Evolutionary conservation across 108 stramenopile genomes (phyloP).

Genomic region (Pseudonitzschia delicatissima): DNA sequence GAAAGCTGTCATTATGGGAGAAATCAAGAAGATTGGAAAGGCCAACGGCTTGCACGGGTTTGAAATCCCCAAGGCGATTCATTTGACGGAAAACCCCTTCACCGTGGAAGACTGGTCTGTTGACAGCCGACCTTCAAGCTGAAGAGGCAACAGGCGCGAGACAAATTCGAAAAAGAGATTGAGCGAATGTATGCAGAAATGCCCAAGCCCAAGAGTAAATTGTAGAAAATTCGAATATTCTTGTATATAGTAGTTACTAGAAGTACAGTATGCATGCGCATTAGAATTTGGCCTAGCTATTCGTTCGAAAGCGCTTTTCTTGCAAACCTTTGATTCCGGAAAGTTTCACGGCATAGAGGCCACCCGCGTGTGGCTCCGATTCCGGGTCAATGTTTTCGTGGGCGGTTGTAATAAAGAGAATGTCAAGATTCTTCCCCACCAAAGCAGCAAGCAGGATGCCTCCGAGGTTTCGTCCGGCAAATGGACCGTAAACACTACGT

Average conservation of each 20-base stretch:
- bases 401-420: slow-evolving; percentile 46
- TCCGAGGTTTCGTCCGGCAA: slow-evolving; percentile 42
- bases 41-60: slow-evolving; percentile 86
- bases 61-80: slow-evolving; percentile 81
- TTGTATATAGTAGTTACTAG: neutral
- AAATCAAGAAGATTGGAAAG: slow-evolving; percentile 62
- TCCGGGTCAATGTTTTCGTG: slow-evolving; percentile 20
- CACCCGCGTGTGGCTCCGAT: slow-evolving; percentile 38
- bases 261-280: neutral
- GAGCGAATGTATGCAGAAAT: slow-evolving; percentile 75
- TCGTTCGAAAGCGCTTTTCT: slow-evolving; percentile 16
- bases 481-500: slow-evolving; percentile 37
- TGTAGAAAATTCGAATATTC: slow-evolving; percentile 32
- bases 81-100: slow-evolving; percentile 78
- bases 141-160: slow-evolving; percentile 80
- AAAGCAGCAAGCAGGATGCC: slow-evolving; percentile 53
- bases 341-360: slow-evolving; percentile 43
- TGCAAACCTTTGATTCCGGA: slow-evolving; percentile 14
- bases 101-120: slow-evolving; percentile 77
- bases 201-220: slow-evolving; percentile 47
- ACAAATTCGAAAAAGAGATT: slow-evolving; percentile 77
- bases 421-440: slow-evolving; percentile 39
- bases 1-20: slow-evolving; percentile 52
- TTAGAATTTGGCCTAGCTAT: neutral
- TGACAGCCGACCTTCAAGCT: slow-evolving; percentile 97